Conservation (phyloP, 2,329 filamentous ascomycete genomes). For the Exophiala calicioides region DNA sequence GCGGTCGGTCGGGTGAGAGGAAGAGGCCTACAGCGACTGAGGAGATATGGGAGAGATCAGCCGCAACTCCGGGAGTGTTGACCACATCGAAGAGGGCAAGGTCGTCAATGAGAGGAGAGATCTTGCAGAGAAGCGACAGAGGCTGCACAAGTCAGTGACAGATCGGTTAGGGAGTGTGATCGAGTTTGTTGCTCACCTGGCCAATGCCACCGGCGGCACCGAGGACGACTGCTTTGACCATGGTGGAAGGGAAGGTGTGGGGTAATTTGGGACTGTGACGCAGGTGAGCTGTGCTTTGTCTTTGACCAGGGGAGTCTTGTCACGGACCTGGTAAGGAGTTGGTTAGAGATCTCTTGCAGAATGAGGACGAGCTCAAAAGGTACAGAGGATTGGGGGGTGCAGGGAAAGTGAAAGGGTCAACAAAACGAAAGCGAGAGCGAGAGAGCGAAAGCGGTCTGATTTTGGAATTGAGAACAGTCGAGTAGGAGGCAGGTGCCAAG, state of each 20-base stretch:
- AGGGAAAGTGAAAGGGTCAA: not conserved
- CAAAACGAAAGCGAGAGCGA: not conserved
- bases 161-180: constrained; percentile 9
- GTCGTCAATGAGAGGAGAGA: constrained; percentile 82
- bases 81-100: constrained; percentile 99
- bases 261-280: constrained; percentile 17
- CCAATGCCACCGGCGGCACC: constrained; percentile 98
- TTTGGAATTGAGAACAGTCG: not conserved
- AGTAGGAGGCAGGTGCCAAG: not conserved
- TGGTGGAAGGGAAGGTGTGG: constrained; percentile 36
- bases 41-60: constrained; percentile 97
- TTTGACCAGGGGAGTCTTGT: not conserved
- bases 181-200: constrained; percentile 64
- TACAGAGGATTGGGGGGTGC: not conserved
- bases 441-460: not conserved
- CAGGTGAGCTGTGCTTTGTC: not conserved
- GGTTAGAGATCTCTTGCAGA: too few relatives aligned
- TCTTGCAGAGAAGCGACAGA: constrained; percentile 93
- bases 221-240: constrained; percentile 69
- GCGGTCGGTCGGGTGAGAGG: constrained; percentile 2
- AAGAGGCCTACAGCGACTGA: constrained; percentile 70
- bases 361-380: too few relatives aligned
- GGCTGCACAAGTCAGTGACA: constrained; percentile 59
- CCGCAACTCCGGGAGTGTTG: constrained; percentile 93
- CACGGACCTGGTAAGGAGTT: too few relatives aligned